Evolutionary conservation across 2,329 filamentous ascomycete species (phyloP).

Genomic region (Periconia sp.): DNA sequence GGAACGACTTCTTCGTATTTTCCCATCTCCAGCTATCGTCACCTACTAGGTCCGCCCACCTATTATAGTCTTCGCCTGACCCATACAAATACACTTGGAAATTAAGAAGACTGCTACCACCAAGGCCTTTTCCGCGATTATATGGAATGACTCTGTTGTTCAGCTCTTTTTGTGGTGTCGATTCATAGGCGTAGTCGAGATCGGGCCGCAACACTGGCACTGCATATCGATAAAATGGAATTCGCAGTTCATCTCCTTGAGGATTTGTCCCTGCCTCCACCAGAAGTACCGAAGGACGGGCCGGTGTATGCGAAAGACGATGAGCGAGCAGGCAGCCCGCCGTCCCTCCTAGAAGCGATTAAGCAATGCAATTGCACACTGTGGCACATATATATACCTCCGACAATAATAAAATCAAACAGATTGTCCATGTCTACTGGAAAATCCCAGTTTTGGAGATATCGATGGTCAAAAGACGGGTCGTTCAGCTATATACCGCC

Average conservation of each 20-base stretch:
- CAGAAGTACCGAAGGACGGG: conserved; percentile 62
- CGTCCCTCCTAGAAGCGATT: conserved; percentile 57
- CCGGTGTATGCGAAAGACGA: conserved; percentile 55
- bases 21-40: conserved; percentile 65
- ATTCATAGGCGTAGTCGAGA: conserved; percentile 59
- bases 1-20: conserved; percentile 57
- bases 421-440: too few relatives aligned
- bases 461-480: too few relatives aligned
- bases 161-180: conserved; percentile 50
- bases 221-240: conserved; percentile 63
- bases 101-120: conserved; percentile 56
- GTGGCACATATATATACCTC: conserved; percentile 39
- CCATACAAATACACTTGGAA: conserved; percentile 54
- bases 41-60: conserved; percentile 62
- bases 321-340: conserved; percentile 64
- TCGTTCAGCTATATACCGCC: too few relatives aligned
- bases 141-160: conserved; percentile 50
- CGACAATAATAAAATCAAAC: conserved; percentile 51
- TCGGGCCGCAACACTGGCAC: conserved; percentile 50
- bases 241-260: conserved; percentile 45
- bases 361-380: too few relatives aligned
- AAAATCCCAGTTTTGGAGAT: too few relatives aligned
- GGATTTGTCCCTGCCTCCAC: conserved; percentile 66
- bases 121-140: conserved; percentile 57
- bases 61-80: conserved; percentile 65